These are phyloP conservation scores for Yamadazyma pseudoaaseri DNA, from an alignment of 1,139 yeast species.

Conservation along the genomic window DNA sequence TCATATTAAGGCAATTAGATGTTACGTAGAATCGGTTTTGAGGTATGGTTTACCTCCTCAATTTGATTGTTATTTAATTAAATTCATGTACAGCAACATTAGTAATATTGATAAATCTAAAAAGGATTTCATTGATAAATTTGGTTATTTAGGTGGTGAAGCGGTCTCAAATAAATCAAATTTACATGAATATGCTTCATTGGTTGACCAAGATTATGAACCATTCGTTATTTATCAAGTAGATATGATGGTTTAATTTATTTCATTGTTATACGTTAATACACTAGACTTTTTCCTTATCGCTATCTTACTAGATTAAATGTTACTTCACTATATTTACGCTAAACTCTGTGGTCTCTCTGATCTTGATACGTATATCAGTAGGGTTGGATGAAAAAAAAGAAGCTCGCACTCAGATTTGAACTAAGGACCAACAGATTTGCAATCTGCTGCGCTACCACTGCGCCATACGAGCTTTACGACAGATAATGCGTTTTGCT, in stretches of 20 bases:
- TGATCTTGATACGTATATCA: no score
- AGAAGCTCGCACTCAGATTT: slow-evolving; percentile 75
- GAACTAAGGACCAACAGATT: slow-evolving; percentile 66
- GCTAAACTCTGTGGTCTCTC: no score
- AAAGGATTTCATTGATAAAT: slow-evolving; percentile 65
- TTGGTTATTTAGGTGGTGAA: slow-evolving; percentile 88
- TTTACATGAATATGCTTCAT: slow-evolving; percentile 81
- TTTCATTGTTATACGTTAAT: slow-evolving; percentile 4
- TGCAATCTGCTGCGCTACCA: slow-evolving; percentile 59
- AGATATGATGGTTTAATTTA: slow-evolving; percentile 20
- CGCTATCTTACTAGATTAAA: no score
- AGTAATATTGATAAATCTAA: slow-evolving; percentile 58
- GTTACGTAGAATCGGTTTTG: slow-evolving; percentile 66
- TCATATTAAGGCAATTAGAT: slow-evolving; percentile 69
- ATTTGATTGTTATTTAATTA: slow-evolving; percentile 64
- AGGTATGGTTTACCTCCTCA: slow-evolving; percentile 97
- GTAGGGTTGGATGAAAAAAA: no score
- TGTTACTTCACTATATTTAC: no score
- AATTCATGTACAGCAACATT: slow-evolving; percentile 37
- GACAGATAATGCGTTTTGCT: slow-evolving; percentile 80
- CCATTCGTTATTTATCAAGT: slow-evolving; percentile 84
- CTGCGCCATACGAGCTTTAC: slow-evolving; percentile 57
- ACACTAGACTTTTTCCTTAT: slow-evolving; percentile 1
- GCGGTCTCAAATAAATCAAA: slow-evolving; percentile 69
- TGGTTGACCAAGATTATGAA: slow-evolving; percentile 92